These are phyloP conservation scores for Lupinus albus DNA, from an alignment of 306 rosid species.

Conservation along the genomic window DNA sequence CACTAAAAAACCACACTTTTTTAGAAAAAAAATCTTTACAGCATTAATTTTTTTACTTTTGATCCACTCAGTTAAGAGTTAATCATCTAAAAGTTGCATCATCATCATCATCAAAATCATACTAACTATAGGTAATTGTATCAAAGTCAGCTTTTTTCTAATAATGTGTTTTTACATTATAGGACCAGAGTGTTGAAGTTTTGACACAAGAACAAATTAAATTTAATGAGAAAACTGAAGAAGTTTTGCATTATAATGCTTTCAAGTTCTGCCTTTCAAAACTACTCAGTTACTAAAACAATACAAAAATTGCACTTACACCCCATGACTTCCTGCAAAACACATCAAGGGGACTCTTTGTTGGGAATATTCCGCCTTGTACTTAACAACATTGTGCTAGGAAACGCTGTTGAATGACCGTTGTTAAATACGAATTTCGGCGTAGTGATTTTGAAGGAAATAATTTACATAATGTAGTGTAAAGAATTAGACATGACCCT, in stretches of 20 bases:
- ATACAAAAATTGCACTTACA: constrained; percentile 43
- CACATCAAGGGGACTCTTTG: too few species aligned
- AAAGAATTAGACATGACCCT: constrained; percentile 4
- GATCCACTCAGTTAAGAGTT: background rate
- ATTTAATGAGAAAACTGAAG: background rate
- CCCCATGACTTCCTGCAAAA: constrained; percentile 42
- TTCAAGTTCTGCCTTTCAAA: constrained; percentile 31
- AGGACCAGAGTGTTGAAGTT: background rate
- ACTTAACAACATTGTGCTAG: too few species aligned
- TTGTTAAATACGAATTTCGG: too few species aligned
- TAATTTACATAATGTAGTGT: constrained; percentile 17
- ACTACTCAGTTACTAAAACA: constrained; percentile 43
- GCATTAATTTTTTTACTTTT: too few species aligned
- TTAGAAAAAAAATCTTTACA: too few species aligned
- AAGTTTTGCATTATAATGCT: constrained; percentile 18
- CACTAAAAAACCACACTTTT: too few species aligned
- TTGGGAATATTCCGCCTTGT: too few species aligned
- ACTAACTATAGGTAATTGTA: too few species aligned
- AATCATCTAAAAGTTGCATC: background rate
- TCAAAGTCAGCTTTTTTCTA: background rate
- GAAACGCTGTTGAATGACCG: too few species aligned
- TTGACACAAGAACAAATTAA: background rate
- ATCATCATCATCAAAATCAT: background rate
- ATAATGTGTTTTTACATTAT: background rate
- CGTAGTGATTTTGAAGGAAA: constrained; percentile 36